These are phyloP conservation scores for Metschnikowia kofuensis DNA, from an alignment of 805 yeast genomes.

Conservation along the genomic window DNA sequence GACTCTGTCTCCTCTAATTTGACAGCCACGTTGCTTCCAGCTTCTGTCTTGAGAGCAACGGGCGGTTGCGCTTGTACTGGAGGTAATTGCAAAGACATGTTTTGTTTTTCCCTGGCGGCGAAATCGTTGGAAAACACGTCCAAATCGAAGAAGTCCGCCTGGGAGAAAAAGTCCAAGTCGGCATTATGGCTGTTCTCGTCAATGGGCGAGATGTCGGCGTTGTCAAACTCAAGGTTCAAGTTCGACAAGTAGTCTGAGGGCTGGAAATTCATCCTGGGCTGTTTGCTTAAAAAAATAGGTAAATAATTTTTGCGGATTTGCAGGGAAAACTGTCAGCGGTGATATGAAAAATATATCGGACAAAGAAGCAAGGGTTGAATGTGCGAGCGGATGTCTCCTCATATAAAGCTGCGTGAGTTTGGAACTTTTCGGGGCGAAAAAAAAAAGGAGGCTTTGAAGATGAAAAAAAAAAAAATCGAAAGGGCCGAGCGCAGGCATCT, in stretches of 20 bases:
- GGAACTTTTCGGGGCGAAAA: background rate
- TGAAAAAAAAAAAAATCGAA: too few relatives aligned
- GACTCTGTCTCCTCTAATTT: conserved; percentile 2
- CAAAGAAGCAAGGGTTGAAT: background rate
- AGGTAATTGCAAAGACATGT: background rate
- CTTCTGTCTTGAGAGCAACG: background rate
- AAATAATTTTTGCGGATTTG: conserved; percentile 5
- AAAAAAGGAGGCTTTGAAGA: too few relatives aligned
- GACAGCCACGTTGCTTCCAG: background rate
- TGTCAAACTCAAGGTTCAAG: conserved; percentile 38
- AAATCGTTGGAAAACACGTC: conserved; percentile 29
- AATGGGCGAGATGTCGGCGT: conserved; percentile 20
- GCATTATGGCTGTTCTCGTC: conserved; percentile 17
- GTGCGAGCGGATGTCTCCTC: background rate
- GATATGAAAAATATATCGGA: background rate
- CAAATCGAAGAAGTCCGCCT: conserved; percentile 39
- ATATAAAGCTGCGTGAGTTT: background rate
- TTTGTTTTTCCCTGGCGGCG: conserved; percentile 13
- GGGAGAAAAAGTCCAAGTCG: conserved; percentile 40
- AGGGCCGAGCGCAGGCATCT: too few relatives aligned
- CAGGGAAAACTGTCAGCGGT: background rate
- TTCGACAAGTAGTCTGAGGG: conserved; percentile 40
- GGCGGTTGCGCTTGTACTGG: background rate
- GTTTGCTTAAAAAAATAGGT: conserved; percentile 2
- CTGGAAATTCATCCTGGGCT: conserved; percentile 36